Conservation (phyloP, 805 yeast genomes). For the Pichia kluyveri region DNA sequence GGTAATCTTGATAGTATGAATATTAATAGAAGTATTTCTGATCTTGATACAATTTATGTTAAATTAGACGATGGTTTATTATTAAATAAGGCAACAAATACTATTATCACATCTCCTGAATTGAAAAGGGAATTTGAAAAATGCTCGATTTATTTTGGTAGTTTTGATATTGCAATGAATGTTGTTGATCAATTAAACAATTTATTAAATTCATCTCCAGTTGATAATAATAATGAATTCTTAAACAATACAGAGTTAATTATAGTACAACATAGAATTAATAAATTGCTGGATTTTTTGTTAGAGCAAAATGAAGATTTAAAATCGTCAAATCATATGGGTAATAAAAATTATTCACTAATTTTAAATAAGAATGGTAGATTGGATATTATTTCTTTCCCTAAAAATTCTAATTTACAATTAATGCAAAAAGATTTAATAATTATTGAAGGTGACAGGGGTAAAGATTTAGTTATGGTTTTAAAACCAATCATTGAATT, state of each 20-base stretch:
- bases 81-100: conserved; percentile 38
- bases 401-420: conserved; percentile 51
- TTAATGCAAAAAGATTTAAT: conserved; percentile 57
- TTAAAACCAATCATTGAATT: conserved; percentile 55
- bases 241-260: conserved; percentile 5
- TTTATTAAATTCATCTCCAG: conserved; percentile 14
- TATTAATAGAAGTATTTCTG: conserved; percentile 4
- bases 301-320: conserved; percentile 38
- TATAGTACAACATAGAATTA: conserved; percentile 17
- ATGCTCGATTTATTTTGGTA: conserved; percentile 50
- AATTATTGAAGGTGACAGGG: conserved; percentile 77
- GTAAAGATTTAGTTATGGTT: conserved; percentile 69
- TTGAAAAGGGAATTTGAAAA: conserved; percentile 40
- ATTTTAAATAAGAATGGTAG: conserved; percentile 32
- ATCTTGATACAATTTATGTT: conserved; percentile 12
- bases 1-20: not conserved
- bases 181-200: conserved; percentile 30
- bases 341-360: conserved; percentile 28
- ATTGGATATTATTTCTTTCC: conserved; percentile 60
- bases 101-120: conserved; percentile 50
- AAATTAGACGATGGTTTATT: conserved; percentile 56
- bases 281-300: conserved; percentile 29
- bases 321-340: conserved; percentile 23
- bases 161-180: conserved; percentile 27
- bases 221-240: not conserved